Evolutionary conservation across 192 early-diverging fungal genomes (phyloP), one percentile per base, ranked within the genome.

Genomic region (Rhizophagus clarus): DNA sequence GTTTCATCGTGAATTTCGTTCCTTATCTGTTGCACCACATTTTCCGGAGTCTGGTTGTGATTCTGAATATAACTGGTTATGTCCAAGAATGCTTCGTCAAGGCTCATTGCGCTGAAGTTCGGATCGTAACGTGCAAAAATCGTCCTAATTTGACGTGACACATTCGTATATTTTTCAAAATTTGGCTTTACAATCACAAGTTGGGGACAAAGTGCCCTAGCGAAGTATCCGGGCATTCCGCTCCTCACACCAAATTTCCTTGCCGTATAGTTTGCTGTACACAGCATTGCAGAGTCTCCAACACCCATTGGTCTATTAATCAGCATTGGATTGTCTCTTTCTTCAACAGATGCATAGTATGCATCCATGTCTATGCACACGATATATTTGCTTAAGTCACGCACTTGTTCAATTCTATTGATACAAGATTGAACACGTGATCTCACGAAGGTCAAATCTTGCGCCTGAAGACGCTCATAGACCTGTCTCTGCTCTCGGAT

Each of bases 321-420:
- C 24, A 93, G 72, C n/a, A 88, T 83, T 0, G 93, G 90, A 4
- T 83, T 68, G 66, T 94, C 92, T 20, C 88, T 85, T 82, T 91
- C 91, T 84, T 93, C 93, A 1, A 94, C 90, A 3, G 91, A 88
- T 0, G 91, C 91, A 81, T 91, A 94, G 64, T 91, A 94, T 11
- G 93, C 92, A 74, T 92, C 90, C 92, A 93, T 93, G 76, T 93
- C 92, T 37, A 93, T 82, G 81, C 90, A 90, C 15, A 89, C 88
- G 40, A 94, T 92, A 42, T 63, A 79, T 31, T 87, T 84, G 10
- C 79, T 80, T 26, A 92, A 62, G 29, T 93, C 90, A 47, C 91
- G 72, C 14, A 49, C 77, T 3, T 61, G 37, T 61, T 89, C 88
- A 22, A 89, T 56, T 4, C 78, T 81, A 61, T 90, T 73, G 4